Base-by-base conservation (phyloP, 2,329 filamentous ascomycete species). In the Rhexocercosporidium sp. region DNA sequence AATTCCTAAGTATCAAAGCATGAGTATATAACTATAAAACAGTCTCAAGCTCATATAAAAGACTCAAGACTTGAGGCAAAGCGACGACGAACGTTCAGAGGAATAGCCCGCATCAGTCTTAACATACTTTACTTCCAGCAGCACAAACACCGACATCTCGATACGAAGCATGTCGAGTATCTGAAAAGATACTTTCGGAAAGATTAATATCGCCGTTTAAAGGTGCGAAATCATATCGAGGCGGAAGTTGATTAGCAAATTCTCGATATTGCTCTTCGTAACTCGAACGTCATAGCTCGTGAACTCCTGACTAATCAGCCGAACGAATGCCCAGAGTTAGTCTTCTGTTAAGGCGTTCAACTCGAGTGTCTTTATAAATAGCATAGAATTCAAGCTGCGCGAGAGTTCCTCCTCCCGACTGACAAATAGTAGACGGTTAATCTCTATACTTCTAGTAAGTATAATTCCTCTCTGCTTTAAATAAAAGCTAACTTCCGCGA, bases 201-300 rank as follows among this genome's bases (percentile, higher is more conserved):
- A 57, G 67, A 67, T 47, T 34, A 29, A 56, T 65, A 61, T 54
- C 39, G 46, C 51, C 27, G 22, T 46, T 59, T 59, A n/a, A 69
- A 77, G 66, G 25, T 77, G 31, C 54, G 64, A 53, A 77, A 79
- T 71, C 3, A 47, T 47, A 47, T 47, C 12, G 3, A 47, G 44
- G 44, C 44, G 2, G n/a, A 47, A 47, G 44, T 79, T 59, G 72
- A 75, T 62, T 56, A 70, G 65, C 57, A 73, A 64, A 20, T 72
- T 56, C 74, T 79, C 11, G 47, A 69, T 59, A 69, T 64, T 65
- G 68, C 64, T 31, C 62, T 75, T 27, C 39, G 54, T 18, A 53
- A 31, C 34, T 68, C 59, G 1, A 22, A 61, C 20, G 27, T 61
- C 25, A 57, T 25, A 20, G 59, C 46, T 27, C 14, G 29, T n/a